Conservation (phyloP, 2,329 filamentous ascomycete species). For the Cyphellophora europaea region DNA sequence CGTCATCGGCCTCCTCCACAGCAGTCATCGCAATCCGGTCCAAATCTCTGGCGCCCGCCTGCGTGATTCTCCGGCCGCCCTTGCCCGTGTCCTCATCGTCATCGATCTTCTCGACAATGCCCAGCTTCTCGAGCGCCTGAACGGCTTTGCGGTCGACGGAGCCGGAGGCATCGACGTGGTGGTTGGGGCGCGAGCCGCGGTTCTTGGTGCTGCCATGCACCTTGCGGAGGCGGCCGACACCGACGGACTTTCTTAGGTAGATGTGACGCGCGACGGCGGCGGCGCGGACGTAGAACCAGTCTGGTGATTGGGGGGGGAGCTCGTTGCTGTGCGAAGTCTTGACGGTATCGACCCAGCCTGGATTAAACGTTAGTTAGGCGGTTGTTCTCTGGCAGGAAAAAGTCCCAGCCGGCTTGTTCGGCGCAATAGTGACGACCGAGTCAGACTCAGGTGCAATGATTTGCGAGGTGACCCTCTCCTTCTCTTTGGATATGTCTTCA, state of each 20-base stretch:
- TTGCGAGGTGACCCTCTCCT: no score
- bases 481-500: no score
- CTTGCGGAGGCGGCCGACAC: constrained; percentile 95
- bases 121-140: constrained; percentile 98
- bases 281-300: constrained; percentile 89
- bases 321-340: constrained; percentile 97
- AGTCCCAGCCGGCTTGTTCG: no score
- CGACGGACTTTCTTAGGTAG: constrained; percentile 99
- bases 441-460: no score
- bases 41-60: constrained; percentile 97
- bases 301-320: constrained; percentile 93
- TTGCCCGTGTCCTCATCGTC: constrained; percentile 81
- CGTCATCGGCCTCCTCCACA: constrained; percentile 61
- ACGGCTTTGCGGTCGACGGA: constrained; percentile 95
- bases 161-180: constrained; percentile 93
- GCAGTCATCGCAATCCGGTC: constrained; percentile 85
- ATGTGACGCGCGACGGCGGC: constrained; percentile 94
- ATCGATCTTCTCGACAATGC: constrained; percentile 81
- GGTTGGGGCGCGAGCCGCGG: constrained; percentile 80
- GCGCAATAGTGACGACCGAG: no score
- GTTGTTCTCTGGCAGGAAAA: no score
- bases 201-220: constrained; percentile 96
- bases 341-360: constrained; percentile 98
- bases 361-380: no score
- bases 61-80: constrained; percentile 96